Evolutionary conservation across 306 rosid genomes (phyloP), one percentile per base, ranked within the genome.

Genomic region (Castanospermum australe): DNA sequence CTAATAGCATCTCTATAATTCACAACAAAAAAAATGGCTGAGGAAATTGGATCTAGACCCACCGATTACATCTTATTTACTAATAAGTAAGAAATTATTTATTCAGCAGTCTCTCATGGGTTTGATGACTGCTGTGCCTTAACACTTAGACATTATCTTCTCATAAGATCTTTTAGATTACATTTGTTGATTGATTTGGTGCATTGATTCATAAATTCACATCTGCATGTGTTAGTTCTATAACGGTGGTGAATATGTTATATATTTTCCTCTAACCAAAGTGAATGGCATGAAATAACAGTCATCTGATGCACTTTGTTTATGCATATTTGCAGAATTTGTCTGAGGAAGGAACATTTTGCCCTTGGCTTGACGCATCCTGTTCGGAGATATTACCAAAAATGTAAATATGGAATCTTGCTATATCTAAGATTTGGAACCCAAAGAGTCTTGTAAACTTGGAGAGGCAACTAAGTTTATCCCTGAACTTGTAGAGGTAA

Each of bases 311-410:
- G 59, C 28, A 7, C 28, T 5, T 52, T 18, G 25, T 21, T 22
- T 55, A 22, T 51, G 9, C 50, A 56, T 42, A 17, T 71, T 30
- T 33, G 57, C 83, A 86, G 89, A 69, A 86, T 56, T 9, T 65
- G 68, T 18, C 83, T 15, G 67, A 66, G 14, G 86, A 78, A 38
- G 83, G 82, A 65, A 30, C 80, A 2, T 86, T 88, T 9, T 25
- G 13, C 71, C 92, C 92, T 50, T 86, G 89, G 92, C 67, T 20
- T 41, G 89, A 88, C 71, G 45, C 78, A 6, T 25, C 56, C n/a
- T 75, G 81, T 39, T 69, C 79, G 79, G 18, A 50, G 32, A 64
- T 69, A 60, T 33, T 85, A 42, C 80, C 54, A 0, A 65, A n/a
- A 32, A 14, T 18, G 41, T 32, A 54, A 65, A 44, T 15, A n/a